These are phyloP conservation scores for Sugiyamaella mastotermitis DNA, from an alignment of 805 yeast genomes.

Conservation along the genomic window DNA sequence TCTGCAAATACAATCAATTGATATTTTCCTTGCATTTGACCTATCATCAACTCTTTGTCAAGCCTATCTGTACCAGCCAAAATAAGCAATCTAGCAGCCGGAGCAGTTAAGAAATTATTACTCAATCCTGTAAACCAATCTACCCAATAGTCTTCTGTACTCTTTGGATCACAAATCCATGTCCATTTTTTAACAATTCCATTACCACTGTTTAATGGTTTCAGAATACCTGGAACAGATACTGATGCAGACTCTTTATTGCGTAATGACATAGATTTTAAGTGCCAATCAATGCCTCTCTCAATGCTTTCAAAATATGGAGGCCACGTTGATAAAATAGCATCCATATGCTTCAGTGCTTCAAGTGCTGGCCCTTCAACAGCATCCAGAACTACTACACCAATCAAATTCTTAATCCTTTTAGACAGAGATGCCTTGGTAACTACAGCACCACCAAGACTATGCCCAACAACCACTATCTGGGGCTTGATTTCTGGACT, in stretches of 20 bases:
- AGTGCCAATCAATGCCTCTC: constrained; percentile 79
- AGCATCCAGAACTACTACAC: constrained; percentile 78
- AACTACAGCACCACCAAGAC: constrained; percentile 85
- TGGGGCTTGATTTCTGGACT: constrained; percentile 21
- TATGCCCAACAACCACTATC: constrained; percentile 72
- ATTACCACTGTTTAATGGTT: constrained; percentile 17
- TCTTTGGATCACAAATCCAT: constrained; percentile 63
- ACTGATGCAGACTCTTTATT: constrained; percentile 58
- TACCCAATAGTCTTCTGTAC: constrained; percentile 67
- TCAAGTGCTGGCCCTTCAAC: constrained; percentile 88
- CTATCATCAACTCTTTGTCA: constrained; percentile 80
- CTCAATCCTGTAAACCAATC: constrained; percentile 77
- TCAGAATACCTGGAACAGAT: constrained; percentile 70
- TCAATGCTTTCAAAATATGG: constrained; percentile 42
- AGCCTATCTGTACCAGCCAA: constrained; percentile 86
- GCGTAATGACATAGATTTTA: constrained; percentile 48
- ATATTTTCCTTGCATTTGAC: constrained; percentile 95
- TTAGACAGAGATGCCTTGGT: constrained; percentile 41
- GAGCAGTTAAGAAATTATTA: constrained; percentile 39
- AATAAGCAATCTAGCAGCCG: constrained; percentile 63
- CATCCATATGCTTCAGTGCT: constrained; percentile 60
- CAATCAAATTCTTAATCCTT: constrained; percentile 39
- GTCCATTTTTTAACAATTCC: constrained; percentile 27
- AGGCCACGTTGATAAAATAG: constrained; percentile 65
- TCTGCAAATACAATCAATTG: constrained; percentile 79